Evolutionary conservation across 139 green algal genomes (phyloP).

Genomic region (Tetraselmis striata): DNA sequence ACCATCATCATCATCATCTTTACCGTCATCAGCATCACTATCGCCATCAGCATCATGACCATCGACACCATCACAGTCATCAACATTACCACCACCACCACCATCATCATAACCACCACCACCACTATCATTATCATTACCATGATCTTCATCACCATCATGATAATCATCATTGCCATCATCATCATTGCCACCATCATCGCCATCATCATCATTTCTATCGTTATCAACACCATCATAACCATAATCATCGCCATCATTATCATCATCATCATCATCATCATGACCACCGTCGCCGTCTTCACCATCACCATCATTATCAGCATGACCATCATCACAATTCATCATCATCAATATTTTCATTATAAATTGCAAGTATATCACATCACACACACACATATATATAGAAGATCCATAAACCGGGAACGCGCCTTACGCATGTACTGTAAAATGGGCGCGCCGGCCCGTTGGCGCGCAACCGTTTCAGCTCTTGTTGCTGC

Average conservation of each 20-base stretch:
- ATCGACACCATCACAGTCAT: not conserved
- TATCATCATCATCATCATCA: constrained; percentile 6
- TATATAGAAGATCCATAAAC: not conserved
- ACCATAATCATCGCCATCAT: constrained; percentile 1
- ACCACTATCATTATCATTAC: not conserved
- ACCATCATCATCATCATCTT: not conserved
- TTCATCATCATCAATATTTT: constrained; percentile 6
- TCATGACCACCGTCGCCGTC: constrained; percentile 7
- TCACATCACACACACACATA: not conserved
- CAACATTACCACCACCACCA: constrained; percentile 3
- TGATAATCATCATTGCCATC: constrained; percentile 8
- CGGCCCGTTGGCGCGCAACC: no score
- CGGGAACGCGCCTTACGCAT: no score
- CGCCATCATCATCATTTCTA: not conserved
- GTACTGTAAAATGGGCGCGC: no score
- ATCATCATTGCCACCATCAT: constrained; percentile 7
- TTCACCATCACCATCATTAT: constrained; percentile 1
- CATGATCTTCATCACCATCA: constrained; percentile 3
- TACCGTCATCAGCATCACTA: no score
- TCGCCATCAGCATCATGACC: no score
- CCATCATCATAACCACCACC: no score
- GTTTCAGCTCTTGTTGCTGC: no score
- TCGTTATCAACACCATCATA: constrained; percentile 4
- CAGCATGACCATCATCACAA: constrained; percentile 5
- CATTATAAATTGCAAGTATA: not conserved